phyloP scores from a whole-genome alignment of 148 eudicot species.

The Arctostaphylos glauca region DNA sequence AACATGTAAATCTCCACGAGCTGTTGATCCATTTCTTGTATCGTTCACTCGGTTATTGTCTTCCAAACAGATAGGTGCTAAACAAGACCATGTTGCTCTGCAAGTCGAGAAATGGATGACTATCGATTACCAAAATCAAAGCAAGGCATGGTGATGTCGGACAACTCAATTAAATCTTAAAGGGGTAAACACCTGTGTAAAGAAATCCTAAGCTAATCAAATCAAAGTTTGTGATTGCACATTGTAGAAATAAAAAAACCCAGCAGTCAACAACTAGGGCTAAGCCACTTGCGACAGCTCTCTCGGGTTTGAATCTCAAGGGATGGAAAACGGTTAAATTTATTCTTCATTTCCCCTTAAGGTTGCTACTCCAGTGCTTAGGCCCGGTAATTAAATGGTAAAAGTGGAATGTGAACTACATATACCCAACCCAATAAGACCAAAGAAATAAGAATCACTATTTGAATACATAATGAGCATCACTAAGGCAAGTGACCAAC shows the following conservation, averaged over 20 bases:
- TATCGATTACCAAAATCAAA: not conserved
- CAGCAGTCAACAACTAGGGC: not conserved
- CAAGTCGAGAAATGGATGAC: not conserved
- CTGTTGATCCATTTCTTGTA: too few relatives aligned
- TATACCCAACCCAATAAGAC: not conserved
- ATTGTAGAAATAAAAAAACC: not conserved
- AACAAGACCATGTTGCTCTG: constrained; percentile 4
- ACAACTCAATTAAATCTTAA: not conserved
- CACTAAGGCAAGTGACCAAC: not conserved
- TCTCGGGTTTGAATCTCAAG: not conserved
- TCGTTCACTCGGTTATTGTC: not conserved
- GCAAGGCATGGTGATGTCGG: not conserved
- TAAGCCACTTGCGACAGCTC: not conserved
- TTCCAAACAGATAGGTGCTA: not conserved
- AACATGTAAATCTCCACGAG: too few relatives aligned
- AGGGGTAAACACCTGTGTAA: not conserved
- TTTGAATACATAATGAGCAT: not conserved
- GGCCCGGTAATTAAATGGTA: not conserved
- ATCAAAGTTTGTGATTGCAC: not conserved
- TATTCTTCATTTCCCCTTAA: not conserved
- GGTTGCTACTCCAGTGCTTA: not conserved
- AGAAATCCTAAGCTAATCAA: not conserved
- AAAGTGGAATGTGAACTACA: not conserved
- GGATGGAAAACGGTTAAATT: not conserved
- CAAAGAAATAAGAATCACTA: not conserved